phyloP scores from a whole-genome alignment of 768 basidiomycete species.

The Crepidotus variabilis region DNA sequence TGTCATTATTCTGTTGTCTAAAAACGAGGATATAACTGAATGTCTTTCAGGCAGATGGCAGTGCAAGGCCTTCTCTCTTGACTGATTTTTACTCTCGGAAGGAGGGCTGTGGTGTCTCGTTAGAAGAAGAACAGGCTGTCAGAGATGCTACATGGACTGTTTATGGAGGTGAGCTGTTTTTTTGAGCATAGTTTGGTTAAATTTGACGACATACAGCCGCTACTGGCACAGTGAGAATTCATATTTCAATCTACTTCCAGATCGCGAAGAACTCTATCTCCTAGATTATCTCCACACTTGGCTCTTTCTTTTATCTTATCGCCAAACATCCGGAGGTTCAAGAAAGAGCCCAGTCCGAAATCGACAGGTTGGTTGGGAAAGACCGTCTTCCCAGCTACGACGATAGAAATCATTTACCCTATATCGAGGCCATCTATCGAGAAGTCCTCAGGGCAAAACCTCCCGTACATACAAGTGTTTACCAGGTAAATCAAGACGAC shows the following conservation, averaged over 20 bases:
- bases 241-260: background rate
- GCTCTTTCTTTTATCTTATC: constrained; percentile 23
- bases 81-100: constrained; percentile 7
- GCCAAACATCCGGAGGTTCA: constrained; percentile 24
- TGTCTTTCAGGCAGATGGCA: constrained; percentile 5
- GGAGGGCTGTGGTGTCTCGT: background rate
- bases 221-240: constrained; percentile 4
- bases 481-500: constrained; percentile 19
- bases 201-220: constrained; percentile 3
- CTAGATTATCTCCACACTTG: constrained; percentile 4
- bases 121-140: constrained; percentile 3
- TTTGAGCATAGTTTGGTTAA: background rate
- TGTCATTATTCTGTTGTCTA: background rate
- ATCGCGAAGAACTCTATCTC: background rate
- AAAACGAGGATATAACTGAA: background rate
- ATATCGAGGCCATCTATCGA: constrained; percentile 13
- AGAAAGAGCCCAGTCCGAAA: constrained; percentile 24
- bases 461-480: constrained; percentile 13
- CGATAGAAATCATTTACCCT: constrained; percentile 21
- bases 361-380: constrained; percentile 23
- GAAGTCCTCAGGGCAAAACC: constrained; percentile 14
- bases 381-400: constrained; percentile 22
- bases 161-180: constrained; percentile 16
- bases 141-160: constrained; percentile 8
- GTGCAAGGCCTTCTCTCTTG: constrained; percentile 2